Evolutionary conservation across 495 filamentous ascomycete genomes (phyloP).

Genomic region (Aspergillus coremiiformis): DNA sequence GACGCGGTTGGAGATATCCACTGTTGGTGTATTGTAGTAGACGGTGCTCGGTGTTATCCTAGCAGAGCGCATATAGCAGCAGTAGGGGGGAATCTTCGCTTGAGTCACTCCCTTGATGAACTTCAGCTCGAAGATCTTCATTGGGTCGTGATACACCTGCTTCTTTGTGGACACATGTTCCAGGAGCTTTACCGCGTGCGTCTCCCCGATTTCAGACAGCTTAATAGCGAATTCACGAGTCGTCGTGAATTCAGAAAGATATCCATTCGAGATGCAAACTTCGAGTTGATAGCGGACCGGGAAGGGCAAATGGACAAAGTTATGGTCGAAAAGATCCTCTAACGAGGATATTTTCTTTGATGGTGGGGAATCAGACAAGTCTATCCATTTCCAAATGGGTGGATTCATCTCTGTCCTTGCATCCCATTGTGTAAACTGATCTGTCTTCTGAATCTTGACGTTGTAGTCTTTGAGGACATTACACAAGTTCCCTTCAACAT

Average conservation of each 20-base stretch:
- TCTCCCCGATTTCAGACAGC: conserved; percentile 45
- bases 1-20: conserved; percentile 85
- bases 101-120: conserved; percentile 37
- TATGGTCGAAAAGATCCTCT: conserved; percentile 26
- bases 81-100: conserved; percentile 59
- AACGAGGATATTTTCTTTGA: conserved; percentile 20
- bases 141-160: conserved; percentile 57
- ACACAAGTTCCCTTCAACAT: conserved; percentile 28
- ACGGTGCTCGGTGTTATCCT: conserved; percentile 78
- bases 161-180: conserved; percentile 57
- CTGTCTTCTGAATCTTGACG: conserved; percentile 37
- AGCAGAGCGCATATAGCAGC: conserved; percentile 65
- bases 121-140: conserved; percentile 59
- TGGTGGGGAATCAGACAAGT: conserved; percentile 21
- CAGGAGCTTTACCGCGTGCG: conserved; percentile 46
- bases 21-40: conserved; percentile 63
- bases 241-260: conserved; percentile 75
- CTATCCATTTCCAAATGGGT: conserved; percentile 52
- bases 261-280: conserved; percentile 74
- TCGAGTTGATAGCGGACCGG: conserved; percentile 83
- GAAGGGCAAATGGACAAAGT: conserved; percentile 52
- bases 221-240: conserved; percentile 53
- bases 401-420: conserved; percentile 12
- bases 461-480: conserved; percentile 68
- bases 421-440: conserved; percentile 16